Evolutionary conservation across 139 green algal genomes (phyloP).

Genomic region (Tetradesmus obliquus): DNA sequence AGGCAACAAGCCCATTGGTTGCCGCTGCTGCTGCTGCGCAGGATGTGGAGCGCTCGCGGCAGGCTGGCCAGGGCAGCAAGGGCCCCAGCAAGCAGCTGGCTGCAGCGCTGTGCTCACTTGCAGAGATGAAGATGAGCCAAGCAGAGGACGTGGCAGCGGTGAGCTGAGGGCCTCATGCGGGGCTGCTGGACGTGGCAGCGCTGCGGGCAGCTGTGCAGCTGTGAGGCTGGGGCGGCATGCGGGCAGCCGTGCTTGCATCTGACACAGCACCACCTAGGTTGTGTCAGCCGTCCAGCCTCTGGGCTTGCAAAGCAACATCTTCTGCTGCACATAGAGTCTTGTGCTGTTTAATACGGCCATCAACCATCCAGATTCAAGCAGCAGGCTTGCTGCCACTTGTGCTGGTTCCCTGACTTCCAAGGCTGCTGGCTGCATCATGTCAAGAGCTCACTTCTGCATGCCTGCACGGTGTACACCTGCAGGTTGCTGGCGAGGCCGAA

Average conservation of each 20-base stretch:
- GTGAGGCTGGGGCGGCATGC: too few species aligned
- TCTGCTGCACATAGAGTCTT: too few species aligned
- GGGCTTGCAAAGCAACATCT: too few species aligned
- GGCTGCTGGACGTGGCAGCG: conserved; percentile 30
- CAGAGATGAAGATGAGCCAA: conserved; percentile 69
- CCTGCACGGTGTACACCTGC: not conserved
- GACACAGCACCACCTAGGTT: too few species aligned
- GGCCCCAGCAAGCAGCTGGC: conserved; percentile 52
- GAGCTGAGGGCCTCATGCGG: not conserved
- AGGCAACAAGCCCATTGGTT: conserved; percentile 15
- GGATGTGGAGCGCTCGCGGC: conserved; percentile 19
- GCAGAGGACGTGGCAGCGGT: conserved; percentile 45
- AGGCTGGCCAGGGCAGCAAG: conserved; percentile 3
- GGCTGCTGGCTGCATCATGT: not conserved
- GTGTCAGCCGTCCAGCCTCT: too few species aligned
- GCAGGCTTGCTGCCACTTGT: not conserved
- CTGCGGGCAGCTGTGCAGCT: too few species aligned
- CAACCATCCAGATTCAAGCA: too few species aligned
- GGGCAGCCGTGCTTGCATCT: too few species aligned
- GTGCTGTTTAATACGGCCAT: too few species aligned
- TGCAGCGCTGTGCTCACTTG: conserved; percentile 71
- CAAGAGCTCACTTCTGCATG: not conserved
- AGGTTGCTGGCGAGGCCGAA: conserved; percentile 63
- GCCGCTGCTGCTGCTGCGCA: not conserved
- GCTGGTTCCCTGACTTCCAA: not conserved